These are phyloP conservation scores for Tilletiopsis washingtonensis DNA, from an alignment of 1,284 basidiomycete genomes.

Conservation along the genomic window DNA sequence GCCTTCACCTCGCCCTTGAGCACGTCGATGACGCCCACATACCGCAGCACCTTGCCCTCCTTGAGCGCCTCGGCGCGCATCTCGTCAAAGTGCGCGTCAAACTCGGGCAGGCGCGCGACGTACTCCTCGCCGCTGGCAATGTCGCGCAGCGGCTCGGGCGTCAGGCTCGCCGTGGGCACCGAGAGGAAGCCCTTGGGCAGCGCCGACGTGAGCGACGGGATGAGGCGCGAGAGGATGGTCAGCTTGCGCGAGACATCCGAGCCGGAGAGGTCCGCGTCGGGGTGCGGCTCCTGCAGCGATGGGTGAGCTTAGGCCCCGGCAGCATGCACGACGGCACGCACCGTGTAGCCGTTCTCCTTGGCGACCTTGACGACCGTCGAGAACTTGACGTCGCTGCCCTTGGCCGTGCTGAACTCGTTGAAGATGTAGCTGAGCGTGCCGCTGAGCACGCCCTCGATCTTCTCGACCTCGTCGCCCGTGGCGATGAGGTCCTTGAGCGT, in stretches of 20 bases:
- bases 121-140: conserved; percentile 59
- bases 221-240: conserved; percentile 73
- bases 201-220: conserved; percentile 27
- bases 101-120: conserved; percentile 68
- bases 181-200: conserved; percentile 67
- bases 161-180: conserved; percentile 75
- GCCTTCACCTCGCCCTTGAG: conserved; percentile 68
- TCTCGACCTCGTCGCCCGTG: conserved; percentile 73
- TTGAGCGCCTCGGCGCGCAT: conserved; percentile 68
- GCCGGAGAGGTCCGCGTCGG: conserved; percentile 89
- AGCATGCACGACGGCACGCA: neutral
- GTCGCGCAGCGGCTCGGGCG: conserved; percentile 65
- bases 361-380: conserved; percentile 82
- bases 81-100: conserved; percentile 70
- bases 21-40: conserved; percentile 89
- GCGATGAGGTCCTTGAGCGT: conserved; percentile 83
- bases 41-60: conserved; percentile 76
- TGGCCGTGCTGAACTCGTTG: conserved; percentile 66
- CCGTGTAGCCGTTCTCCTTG: conserved; percentile 84
- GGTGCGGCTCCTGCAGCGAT: conserved; percentile 75
- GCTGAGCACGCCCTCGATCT: conserved; percentile 68
- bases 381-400: conserved; percentile 55
- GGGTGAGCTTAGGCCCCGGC: neutral
- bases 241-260: conserved; percentile 95
- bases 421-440: conserved; percentile 99